Evolutionary conservation across 495 filamentous ascomycete genomes (phyloP).

Genomic region (Tuber brumale): DNA sequence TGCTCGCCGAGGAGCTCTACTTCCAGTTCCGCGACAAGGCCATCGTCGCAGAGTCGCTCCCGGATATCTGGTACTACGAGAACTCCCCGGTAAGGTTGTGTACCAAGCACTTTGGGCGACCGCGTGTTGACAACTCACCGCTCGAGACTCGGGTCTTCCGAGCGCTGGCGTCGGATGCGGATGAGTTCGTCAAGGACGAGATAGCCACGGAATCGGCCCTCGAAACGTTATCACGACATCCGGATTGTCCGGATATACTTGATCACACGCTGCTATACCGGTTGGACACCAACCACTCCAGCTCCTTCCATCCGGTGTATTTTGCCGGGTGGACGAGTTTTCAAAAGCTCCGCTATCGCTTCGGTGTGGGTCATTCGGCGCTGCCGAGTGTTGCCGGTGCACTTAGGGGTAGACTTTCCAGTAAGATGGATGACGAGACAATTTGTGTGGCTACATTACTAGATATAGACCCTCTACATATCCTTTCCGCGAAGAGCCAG

Average conservation of each 20-base stretch:
- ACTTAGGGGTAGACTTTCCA: conserved; percentile 11
- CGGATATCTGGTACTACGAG: neutral
- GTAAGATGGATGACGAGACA: conserved; percentile 23
- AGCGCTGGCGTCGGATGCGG: conserved; percentile 7
- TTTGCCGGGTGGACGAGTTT: neutral
- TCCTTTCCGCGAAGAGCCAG: neutral
- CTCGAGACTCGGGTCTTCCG: conserved; percentile 2
- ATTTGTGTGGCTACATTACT: conserved; percentile 17
- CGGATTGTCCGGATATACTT: conserved; percentile 7
- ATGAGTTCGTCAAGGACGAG: conserved; percentile 1
- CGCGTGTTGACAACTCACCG: neutral
- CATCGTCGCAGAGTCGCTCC: neutral
- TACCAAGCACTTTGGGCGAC: neutral
- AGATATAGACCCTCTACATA: conserved; percentile 5
- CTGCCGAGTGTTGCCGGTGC: conserved; percentile 8
- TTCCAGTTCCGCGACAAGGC: conserved; percentile 11
- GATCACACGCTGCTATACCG: conserved; percentile 8
- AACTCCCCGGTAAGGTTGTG: neutral
- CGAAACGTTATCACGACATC: conserved; percentile 1
- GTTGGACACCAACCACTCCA: neutral
- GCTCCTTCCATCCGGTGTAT: conserved; percentile 2
- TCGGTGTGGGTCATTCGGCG: neutral
- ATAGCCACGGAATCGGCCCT: neutral
- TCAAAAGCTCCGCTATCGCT: conserved; percentile 6
- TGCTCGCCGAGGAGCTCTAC: conserved; percentile 21